Base-by-base conservation (phyloP, 805 yeast species). In the Ogataea nakhonphanomensis region DNA sequence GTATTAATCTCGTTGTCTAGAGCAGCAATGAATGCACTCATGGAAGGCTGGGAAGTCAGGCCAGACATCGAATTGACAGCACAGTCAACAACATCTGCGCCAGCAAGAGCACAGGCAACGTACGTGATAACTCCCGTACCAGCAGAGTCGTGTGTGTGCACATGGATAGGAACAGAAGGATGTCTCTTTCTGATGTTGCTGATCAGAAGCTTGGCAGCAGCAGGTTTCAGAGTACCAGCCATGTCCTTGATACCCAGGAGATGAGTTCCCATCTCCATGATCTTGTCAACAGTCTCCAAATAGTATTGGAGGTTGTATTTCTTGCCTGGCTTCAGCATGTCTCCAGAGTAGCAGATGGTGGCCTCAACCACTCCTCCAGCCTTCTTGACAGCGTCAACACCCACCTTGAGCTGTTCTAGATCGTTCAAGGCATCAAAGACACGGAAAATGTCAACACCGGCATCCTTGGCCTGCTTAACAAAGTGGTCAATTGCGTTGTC, bases 321-420 rank as follows among this genome's bases (percentile, higher is more conserved):
- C 81, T 93, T 93, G 57, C 93, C 93, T 33, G 87, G 87, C 69
- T 83, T 80, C 59, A 93, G 71, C 99, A 93, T 93, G 69, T 93
- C 99, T 70, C 99, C 99, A 22, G 96, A 87, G 74, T 93, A 93
- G 73, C 99, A 93, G 48, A 93, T 79, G 30, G 99, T 93, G 37
- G 99, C 96, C 72, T 93, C 99, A 46, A 93, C 93, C 38, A 93
- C 98, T 73, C 97, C 99, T 48, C 97, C 97, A 37, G 97, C 99
- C 67, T 88, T 89, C 73, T 81, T 87, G 46, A 90, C 99, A 12
- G 99, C 99, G 57, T 85, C 93, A 37, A 93, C 89, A 72, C 99
- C 99, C 43, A 93, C 99, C 69, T 84, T 82, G 64, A 93, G 78
- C 72, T 93, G 99, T 43, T 91, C 99, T 53, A 93, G 72, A 65